These are phyloP conservation scores for Davidsoniella neocaledoniae DNA, from an alignment of 2,329 filamentous ascomycete species.

Conservation along the genomic window DNA sequence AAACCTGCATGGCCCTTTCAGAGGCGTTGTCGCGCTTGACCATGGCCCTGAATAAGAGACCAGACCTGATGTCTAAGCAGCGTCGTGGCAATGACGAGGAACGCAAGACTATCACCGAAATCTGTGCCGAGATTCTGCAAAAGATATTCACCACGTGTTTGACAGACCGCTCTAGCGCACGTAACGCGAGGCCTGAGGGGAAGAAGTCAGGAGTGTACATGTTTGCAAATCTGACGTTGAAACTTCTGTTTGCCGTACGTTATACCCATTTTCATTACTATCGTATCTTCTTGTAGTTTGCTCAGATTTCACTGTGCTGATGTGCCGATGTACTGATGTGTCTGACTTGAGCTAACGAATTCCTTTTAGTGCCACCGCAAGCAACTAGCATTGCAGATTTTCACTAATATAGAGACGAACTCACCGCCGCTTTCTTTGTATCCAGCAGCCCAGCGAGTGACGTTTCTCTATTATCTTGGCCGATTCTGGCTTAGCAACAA, in stretches of 20 bases:
- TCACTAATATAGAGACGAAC: conserved; percentile 70
- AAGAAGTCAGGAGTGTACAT: conserved; percentile 81
- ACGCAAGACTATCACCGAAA: conserved; percentile 66
- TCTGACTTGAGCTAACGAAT: conserved; percentile 10
- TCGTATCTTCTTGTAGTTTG: not conserved
- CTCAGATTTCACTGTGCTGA: not conserved
- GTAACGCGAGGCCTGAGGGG: conserved; percentile 55
- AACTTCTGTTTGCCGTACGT: conserved; percentile 65
- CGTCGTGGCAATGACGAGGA: conserved; percentile 39
- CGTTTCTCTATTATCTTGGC: conserved; percentile 87
- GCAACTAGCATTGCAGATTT: conserved; percentile 70
- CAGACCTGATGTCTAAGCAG: conserved; percentile 43
- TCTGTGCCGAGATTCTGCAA: conserved; percentile 75
- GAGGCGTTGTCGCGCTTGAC: conserved; percentile 67
- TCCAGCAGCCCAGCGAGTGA: conserved; percentile 72
- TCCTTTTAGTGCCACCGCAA: conserved; percentile 55
- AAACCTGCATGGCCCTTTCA: conserved; percentile 68
- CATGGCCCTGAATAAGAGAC: conserved; percentile 65
- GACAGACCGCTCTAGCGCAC: conserved; percentile 56
- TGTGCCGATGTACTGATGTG: too few relatives aligned
- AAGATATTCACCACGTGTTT: conserved; percentile 83
- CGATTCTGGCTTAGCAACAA: conserved; percentile 76
- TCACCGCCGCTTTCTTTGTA: conserved; percentile 70
- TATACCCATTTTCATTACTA: not conserved
- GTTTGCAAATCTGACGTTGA: conserved; percentile 79